Conservation (phyloP, 495 filamentous ascomycete genomes). For the Hyaloscypha bicolor region DNA sequence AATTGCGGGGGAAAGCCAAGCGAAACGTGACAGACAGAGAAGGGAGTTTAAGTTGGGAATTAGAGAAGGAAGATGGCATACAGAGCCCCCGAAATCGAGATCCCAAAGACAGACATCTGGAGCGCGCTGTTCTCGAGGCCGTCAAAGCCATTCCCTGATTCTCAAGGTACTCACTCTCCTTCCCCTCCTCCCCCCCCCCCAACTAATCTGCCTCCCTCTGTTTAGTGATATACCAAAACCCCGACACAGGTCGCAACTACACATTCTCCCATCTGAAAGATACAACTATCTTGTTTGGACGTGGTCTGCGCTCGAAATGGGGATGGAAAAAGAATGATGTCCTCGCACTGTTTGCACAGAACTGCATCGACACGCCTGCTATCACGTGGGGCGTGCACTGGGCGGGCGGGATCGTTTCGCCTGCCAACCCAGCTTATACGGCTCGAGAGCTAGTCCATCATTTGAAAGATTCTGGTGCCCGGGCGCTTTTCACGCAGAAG, state of each 20-base stretch:
- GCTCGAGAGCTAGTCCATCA: constrained; percentile 74
- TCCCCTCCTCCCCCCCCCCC: neutral
- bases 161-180: constrained; percentile 53
- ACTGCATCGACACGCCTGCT: constrained; percentile 69
- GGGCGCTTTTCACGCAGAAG: constrained; percentile 61
- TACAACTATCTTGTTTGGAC: constrained; percentile 72
- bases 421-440: constrained; percentile 88
- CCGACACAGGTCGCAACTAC: constrained; percentile 49
- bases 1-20: neutral
- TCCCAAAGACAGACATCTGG: constrained; percentile 73
- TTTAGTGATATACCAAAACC: constrained; percentile 23
- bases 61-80: constrained; percentile 11
- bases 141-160: constrained; percentile 63
- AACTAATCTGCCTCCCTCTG: neutral
- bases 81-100: constrained; percentile 54
- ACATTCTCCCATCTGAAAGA: constrained; percentile 65
- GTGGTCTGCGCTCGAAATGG: constrained; percentile 67
- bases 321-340: constrained; percentile 80
- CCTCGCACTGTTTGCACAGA: constrained; percentile 68
- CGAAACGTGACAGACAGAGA: neutral
- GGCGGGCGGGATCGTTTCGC: constrained; percentile 77
- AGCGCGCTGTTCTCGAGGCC: constrained; percentile 75
- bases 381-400: constrained; percentile 79
- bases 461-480: constrained; percentile 68
- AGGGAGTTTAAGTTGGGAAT: neutral